Conservation (phyloP, 1,284 basidiomycete species). For the Peniophora sp. region DNA sequence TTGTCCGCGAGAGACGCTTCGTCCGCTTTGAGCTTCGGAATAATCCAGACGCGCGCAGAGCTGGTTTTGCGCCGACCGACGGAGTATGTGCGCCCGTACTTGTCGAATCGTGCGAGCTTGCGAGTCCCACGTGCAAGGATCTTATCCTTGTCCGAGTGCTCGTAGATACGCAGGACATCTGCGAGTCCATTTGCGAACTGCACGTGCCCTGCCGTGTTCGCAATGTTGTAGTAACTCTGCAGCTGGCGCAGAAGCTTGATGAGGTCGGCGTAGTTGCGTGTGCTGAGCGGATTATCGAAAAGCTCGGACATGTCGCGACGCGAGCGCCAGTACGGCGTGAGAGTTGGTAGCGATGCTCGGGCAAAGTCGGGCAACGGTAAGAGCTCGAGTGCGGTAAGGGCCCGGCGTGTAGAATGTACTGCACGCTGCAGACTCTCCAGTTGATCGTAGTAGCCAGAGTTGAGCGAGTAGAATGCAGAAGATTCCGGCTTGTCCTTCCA, state of each 20-base stretch:
- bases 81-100: constrained; percentile 74
- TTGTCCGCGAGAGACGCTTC: neutral
- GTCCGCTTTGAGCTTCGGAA: constrained; percentile 45
- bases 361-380: constrained; percentile 72
- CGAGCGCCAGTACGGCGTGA: constrained; percentile 62
- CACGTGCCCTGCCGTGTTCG: constrained; percentile 52
- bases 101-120: constrained; percentile 58
- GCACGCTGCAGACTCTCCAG: constrained; percentile 63
- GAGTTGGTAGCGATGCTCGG: constrained; percentile 49
- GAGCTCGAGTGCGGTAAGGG: constrained; percentile 62
- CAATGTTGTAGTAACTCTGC: constrained; percentile 64
- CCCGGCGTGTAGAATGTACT: constrained; percentile 46
- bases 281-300: constrained; percentile 59
- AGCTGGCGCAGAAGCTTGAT: constrained; percentile 64
- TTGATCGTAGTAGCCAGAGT: constrained; percentile 70
- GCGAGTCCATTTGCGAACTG: constrained; percentile 49
- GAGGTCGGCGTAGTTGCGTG: constrained; percentile 67
- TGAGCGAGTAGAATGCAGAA: constrained; percentile 85
- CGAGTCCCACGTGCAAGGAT: constrained; percentile 45
- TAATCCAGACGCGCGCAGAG: constrained; percentile 88
- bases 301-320: constrained; percentile 50
- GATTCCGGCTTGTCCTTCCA: constrained; percentile 38
- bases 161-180: constrained; percentile 56
- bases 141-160: constrained; percentile 50
- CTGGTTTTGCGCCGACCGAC: constrained; percentile 83